Conservation (phyloP, 2,329 filamentous ascomycete genomes). For the Pyricularia sp. region DNA sequence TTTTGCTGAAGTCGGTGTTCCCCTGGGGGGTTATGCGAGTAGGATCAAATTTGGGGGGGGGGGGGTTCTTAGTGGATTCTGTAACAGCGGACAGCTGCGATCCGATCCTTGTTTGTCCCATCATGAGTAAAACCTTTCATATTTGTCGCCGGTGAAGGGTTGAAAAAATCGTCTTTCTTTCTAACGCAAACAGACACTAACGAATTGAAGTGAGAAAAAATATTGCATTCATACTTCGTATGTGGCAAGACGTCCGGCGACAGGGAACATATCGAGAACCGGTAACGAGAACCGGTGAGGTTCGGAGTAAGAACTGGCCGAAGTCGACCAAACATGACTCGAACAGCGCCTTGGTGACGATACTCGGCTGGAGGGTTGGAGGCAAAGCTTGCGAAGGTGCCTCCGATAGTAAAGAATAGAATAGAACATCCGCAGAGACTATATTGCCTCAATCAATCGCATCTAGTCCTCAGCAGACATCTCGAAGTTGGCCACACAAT, state of each 20-base stretch:
- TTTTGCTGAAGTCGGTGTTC: neutral
- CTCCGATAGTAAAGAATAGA: neutral
- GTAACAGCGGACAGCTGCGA: too few relatives aligned
- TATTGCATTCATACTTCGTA: neutral
- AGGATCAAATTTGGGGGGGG: too few relatives aligned
- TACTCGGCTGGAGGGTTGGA: neutral
- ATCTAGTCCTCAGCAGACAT: neutral
- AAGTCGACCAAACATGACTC: neutral
- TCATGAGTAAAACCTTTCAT: too few relatives aligned
- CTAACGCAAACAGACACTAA: neutral
- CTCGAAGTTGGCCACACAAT: too few relatives aligned
- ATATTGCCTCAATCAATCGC: neutral
- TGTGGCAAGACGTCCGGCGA: neutral
- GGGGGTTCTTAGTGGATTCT: too few relatives aligned
- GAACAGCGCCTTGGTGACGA: neutral
- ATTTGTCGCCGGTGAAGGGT: too few relatives aligned
- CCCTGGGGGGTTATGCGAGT: too few relatives aligned
- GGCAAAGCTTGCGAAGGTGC: neutral
- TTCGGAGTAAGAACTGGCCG: neutral
- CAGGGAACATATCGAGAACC: neutral
- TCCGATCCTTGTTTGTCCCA: too few relatives aligned
- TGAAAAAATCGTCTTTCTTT: too few relatives aligned
- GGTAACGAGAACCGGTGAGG: too few relatives aligned
- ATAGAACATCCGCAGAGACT: neutral
- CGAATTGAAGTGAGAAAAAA: neutral